Base-by-base conservation (phyloP, 139 green algal species). In the Chlorella sp. region DNA sequence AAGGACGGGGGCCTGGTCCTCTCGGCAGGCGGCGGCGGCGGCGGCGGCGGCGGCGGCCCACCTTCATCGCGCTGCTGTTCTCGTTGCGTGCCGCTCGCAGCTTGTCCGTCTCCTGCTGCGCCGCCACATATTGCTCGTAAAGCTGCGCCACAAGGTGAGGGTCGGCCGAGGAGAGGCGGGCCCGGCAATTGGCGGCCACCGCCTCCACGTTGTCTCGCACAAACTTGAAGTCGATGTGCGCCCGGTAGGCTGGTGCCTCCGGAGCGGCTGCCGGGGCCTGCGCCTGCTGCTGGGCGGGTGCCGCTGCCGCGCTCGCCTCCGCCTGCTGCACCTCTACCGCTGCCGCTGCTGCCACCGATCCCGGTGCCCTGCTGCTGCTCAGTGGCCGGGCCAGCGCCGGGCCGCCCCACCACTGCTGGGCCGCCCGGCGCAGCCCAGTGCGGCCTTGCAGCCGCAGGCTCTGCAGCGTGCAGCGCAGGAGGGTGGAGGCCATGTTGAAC, bases 61-160 rank as follows among this genome's bases (percentile, higher is more conserved):
- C 93, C 93, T 99, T 99, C 96, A 99, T 99, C 6, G 89, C 88
- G 40, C 89, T 92, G 69, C 89, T 93, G 85, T 98, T 98, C 19
- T 92, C 92, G 84, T 99, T 99, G 9, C 96, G 89, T 41, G 92
- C 89, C 2, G 90, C 88, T 6, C 96, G 89, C 51, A 98, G 60
- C 20, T 68, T 48, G 40, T 98, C 96, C 0, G 84, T 89, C 78
- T 96, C 85, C 36, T 90, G 69, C 79, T 94, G 91, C 43, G 87
- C 48, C 73, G 77, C 38, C 30, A 91, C 54, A 75, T 75, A 99
- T 51, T 96, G 80, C 32, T 98, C 93, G 86, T 99, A 99, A 22
- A 99, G 90, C 56, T 88, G 51, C 0, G 91, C 95, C 0, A 99
- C 96, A 43, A 85, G 69, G 0, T 84, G 74, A 22, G 94, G 94